These are phyloP conservation scores for Naegleria lovaniensis DNA, from an alignment of 208 protist genomes.

Conservation along the genomic window DNA sequence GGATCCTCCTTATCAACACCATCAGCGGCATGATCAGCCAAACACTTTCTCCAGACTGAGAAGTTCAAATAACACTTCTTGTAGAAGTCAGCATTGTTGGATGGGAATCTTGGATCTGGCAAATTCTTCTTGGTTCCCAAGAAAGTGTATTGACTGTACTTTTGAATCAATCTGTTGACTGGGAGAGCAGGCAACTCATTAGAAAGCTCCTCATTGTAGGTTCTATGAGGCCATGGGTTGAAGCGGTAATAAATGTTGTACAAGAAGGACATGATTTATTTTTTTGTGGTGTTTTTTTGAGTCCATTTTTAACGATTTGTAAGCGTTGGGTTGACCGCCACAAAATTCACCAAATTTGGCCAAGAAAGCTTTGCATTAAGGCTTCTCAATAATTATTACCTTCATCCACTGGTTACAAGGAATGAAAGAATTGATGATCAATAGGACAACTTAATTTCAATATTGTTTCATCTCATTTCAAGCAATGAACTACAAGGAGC, in stretches of 20 bases:
- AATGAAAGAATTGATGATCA: no score
- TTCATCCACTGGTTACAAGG: no score
- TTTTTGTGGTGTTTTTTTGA: neutral
- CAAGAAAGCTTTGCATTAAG: no score
- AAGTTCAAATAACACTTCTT: conserved; percentile 25
- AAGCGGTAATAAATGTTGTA: neutral
- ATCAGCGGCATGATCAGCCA: neutral
- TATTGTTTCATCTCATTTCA: no score
- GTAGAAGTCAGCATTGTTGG: neutral
- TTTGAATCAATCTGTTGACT: neutral
- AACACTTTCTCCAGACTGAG: conserved; percentile 24
- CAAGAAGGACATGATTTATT: neutral
- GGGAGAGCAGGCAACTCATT: neutral
- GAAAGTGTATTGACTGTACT: neutral
- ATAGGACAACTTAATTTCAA: no score
- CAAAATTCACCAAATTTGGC: neutral
- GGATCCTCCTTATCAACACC: conserved; percentile 11
- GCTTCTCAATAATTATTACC: no score
- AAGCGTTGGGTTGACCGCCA: neutral
- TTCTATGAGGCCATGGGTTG: neutral
- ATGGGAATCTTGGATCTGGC: neutral
- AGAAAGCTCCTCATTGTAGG: neutral
- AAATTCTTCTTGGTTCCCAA: neutral
- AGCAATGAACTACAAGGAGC: no score
- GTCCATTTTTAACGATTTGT: neutral